These are phyloP conservation scores for Echinosophora koreensis DNA, from an alignment of 306 rosid genomes.

Conservation along the genomic window DNA sequence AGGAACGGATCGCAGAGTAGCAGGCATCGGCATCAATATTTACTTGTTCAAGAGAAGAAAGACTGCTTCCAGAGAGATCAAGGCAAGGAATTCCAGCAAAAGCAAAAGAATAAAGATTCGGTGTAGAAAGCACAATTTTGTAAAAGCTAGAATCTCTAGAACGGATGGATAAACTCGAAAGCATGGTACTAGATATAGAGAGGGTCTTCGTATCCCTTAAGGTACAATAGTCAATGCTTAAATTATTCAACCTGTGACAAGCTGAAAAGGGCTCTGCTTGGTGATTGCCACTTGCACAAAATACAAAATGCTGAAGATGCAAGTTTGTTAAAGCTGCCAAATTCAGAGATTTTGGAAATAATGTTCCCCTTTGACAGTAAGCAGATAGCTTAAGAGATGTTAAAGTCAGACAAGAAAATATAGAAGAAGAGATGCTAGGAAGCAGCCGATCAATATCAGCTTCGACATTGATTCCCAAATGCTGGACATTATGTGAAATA, in stretches of 20 bases:
- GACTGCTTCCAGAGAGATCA: neutral
- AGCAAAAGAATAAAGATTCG: neutral
- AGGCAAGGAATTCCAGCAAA: slow-evolving; percentile 15
- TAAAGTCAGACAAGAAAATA: neutral
- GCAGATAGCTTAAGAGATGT: neutral
- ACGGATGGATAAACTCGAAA: slow-evolving; percentile 18
- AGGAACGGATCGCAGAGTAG: neutral
- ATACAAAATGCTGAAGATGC: neutral
- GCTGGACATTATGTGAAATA: neutral
- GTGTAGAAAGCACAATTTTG: slow-evolving; percentile 20
- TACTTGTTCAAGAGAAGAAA: slow-evolving; percentile 34
- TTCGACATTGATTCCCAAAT: neutral
- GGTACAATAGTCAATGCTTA: neutral
- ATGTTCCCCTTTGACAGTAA: neutral
- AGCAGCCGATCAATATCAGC: neutral
- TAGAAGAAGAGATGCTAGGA: neutral
- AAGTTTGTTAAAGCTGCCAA: neutral
- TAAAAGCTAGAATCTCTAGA: neutral
- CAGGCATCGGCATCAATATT: slow-evolving; percentile 13
- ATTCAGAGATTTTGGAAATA: neutral
- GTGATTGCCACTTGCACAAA: neutral
- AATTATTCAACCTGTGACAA: neutral
- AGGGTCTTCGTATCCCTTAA: neutral
- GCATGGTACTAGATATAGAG: neutral
- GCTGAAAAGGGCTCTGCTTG: neutral